These are phyloP conservation scores for Myxozyma melibiosi DNA, from an alignment of 805 yeast genomes.

Conservation along the genomic window DNA sequence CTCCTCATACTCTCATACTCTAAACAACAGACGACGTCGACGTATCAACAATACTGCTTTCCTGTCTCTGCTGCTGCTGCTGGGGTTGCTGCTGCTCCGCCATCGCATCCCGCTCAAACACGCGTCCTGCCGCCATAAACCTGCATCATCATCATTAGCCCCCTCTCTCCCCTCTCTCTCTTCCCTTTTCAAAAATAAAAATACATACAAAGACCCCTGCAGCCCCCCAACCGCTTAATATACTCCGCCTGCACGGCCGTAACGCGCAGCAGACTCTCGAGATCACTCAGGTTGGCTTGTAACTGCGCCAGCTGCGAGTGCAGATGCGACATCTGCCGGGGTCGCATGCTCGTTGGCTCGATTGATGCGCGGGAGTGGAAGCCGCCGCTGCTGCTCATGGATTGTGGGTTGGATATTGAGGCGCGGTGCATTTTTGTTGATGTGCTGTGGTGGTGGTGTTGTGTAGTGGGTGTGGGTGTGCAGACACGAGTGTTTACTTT, in stretches of 20 bases:
- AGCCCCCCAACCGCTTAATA: constrained; percentile 58
- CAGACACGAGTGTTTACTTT: too few relatives aligned
- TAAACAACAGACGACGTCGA: too few relatives aligned
- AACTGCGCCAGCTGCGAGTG: constrained; percentile 57
- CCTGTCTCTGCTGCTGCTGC: neutral
- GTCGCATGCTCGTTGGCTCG: constrained; percentile 32
- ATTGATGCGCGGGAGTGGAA: constrained; percentile 19
- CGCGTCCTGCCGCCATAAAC: constrained; percentile 42
- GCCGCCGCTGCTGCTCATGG: neutral
- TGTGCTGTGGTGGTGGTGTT: neutral
- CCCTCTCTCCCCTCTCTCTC: neutral
- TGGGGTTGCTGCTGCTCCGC: constrained; percentile 8
- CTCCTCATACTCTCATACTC: too few relatives aligned
- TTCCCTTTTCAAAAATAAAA: neutral
- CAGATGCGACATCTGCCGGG: constrained; percentile 54
- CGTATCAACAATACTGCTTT: neutral
- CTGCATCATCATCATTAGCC: constrained; percentile 21
- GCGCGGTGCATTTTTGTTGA: constrained; percentile 3
- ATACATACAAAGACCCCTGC: constrained; percentile 56
- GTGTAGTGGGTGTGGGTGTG: neutral
- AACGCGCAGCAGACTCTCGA: constrained; percentile 53
- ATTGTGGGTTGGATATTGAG: neutral
- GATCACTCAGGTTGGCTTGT: constrained; percentile 58
- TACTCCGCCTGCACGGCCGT: constrained; percentile 56
- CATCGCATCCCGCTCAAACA: constrained; percentile 40